Percentiles rank a stretch among this genome's conserved stretches.
Conservation (phyloP, 805 yeast species). For the Vanderwaltozyma yarrowii region DNA sequence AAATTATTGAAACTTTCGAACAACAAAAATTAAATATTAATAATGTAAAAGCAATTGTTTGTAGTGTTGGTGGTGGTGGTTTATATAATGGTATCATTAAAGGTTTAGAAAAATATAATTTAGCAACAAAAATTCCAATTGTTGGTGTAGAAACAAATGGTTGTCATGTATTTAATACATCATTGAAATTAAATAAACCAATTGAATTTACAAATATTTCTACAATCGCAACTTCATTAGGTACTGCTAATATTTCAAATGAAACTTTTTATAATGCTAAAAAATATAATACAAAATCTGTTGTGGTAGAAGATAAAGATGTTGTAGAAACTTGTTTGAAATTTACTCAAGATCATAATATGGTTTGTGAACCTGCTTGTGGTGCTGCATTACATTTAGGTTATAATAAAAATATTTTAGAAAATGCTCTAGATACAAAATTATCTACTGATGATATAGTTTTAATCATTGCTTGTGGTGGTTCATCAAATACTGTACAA, state of each 20-base stretch:
- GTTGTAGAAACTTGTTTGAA: slow-evolving; percentile 44
- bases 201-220: slow-evolving; percentile 36
- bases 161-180: slow-evolving; percentile 46
- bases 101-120: slow-evolving; percentile 32
- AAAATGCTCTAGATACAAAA: slow-evolving; percentile 7
- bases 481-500: slow-evolving; percentile 30
- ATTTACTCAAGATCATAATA: slow-evolving; percentile 41
- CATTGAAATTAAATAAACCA: slow-evolving; percentile 37
- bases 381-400: slow-evolving; percentile 55
- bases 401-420: slow-evolving; percentile 25
- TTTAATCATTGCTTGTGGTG: slow-evolving; percentile 53
- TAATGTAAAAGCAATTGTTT: slow-evolving; percentile 36
- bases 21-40: slow-evolving; percentile 15
- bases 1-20: slow-evolving; percentile 24
- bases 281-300: slow-evolving; percentile 32
- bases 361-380: slow-evolving; percentile 61
- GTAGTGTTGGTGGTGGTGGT: slow-evolving; percentile 53
- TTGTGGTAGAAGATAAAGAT: slow-evolving; percentile 42
- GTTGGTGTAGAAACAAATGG: slow-evolving; percentile 52
- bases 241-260: slow-evolving; percentile 47
- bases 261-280: slow-evolving; percentile 38
- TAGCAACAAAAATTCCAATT: slow-evolving; percentile 31
- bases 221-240: slow-evolving; percentile 55
- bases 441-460: slow-evolving; percentile 33
- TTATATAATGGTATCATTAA: slow-evolving; percentile 41